Percentiles rank a stretch among this genome's conserved stretches.
Evolutionary conservation across 2,329 filamentous ascomycete species (phyloP).

Genomic region (Coniochaeta sp.): DNA sequence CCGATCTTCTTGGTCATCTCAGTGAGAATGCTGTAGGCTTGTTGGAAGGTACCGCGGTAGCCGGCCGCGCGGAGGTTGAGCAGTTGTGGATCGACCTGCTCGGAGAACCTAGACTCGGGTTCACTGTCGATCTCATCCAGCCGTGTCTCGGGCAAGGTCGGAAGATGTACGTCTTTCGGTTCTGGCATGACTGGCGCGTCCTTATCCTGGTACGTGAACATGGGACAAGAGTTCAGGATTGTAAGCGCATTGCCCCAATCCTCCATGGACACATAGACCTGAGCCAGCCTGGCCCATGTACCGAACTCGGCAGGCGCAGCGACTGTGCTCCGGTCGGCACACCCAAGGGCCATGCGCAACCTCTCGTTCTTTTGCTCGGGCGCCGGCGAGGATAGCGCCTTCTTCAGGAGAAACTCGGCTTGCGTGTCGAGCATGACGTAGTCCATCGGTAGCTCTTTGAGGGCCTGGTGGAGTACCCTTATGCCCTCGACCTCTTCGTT

Average conservation of each 20-base stretch:
- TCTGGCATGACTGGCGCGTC: conserved; percentile 93
- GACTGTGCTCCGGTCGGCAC: conserved; percentile 89
- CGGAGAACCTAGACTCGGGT: conserved; percentile 69
- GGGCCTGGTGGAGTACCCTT: conserved; percentile 75
- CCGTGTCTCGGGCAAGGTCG: conserved; percentile 79
- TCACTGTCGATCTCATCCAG: conserved; percentile 96
- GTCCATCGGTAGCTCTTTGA: conserved; percentile 93
- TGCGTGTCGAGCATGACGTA: conserved; percentile 94
- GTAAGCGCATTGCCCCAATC: conserved; percentile 95
- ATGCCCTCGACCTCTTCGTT: conserved; percentile 97
- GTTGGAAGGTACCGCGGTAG: conserved; percentile 92
- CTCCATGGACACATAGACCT: conserved; percentile 89
- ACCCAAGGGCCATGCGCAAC: conserved; percentile 79
- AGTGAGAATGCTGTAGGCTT: conserved; percentile 88
- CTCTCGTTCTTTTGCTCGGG: conserved; percentile 57
- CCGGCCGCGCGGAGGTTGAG: conserved; percentile 78
- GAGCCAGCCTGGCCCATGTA: conserved; percentile 88
- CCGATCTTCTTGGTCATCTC: conserved; percentile 96
- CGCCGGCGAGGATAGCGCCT: conserved; percentile 54
- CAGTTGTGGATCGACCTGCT: conserved; percentile 81
- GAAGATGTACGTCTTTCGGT: conserved; percentile 79
- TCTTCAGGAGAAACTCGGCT: conserved; percentile 83
- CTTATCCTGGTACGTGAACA: conserved; percentile 99
- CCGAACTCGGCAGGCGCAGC: conserved; percentile 95
- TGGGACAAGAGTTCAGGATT: conserved; percentile 95